Percentiles rank a stretch among this genome's conserved stretches.
These are phyloP conservation scores for Sarocladium strictum DNA, from an alignment of 2,329 filamentous ascomycete species.

Conservation along the genomic window DNA sequence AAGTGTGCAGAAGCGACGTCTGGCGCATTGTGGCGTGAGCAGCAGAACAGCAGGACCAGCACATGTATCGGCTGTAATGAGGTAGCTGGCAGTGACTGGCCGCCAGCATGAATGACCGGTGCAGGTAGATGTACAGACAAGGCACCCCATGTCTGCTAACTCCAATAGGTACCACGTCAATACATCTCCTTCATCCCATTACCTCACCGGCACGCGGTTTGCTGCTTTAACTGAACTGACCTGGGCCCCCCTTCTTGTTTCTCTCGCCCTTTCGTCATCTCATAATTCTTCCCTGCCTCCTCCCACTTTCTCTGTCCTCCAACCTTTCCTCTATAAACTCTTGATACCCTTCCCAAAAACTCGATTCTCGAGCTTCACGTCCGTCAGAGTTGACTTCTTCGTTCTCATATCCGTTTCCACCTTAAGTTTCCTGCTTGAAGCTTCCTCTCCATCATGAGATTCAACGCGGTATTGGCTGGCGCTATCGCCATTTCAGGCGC, in stretches of 20 bases:
- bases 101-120: too few species aligned
- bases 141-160: neutral
- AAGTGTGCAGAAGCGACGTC: neutral
- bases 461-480: slow-evolving; percentile 63
- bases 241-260: neutral
- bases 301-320: neutral
- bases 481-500: slow-evolving; percentile 66
- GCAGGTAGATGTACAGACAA: neutral
- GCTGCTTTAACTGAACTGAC: neutral
- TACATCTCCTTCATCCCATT: neutral
- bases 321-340: neutral
- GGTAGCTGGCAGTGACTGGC: too few species aligned
- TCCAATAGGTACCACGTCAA: neutral
- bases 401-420: too few species aligned
- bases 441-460: slow-evolving; percentile 56
- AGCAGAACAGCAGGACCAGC: neutral
- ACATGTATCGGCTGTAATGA: neutral
- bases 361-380: too few species aligned
- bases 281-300: slow-evolving; percentile 4
- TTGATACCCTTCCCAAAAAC: neutral
- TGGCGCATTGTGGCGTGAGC: neutral
- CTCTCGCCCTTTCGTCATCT: slow-evolving; percentile 8
- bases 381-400: too few species aligned
- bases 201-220: slow-evolving; percentile 1
- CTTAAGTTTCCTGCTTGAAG: slow-evolving; percentile 1